A percentile compares a stretch with the other conserved stretches of the same genome.
Conservation (phyloP, 495 filamentous ascomycete species). For the Xylaria flabelliformis region DNA sequence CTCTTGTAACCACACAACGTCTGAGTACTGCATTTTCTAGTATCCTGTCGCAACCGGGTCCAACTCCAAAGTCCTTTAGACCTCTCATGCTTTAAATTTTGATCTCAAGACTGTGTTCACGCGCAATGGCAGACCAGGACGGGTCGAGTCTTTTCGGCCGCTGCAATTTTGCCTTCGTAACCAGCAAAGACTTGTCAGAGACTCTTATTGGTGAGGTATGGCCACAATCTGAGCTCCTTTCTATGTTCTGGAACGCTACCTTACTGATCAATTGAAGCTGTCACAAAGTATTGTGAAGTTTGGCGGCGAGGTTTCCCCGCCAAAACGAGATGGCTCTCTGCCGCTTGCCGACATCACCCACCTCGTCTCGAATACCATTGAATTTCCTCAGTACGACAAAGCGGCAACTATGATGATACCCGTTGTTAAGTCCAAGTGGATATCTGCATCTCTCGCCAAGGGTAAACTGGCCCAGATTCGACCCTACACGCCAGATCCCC, state of each 20-base stretch:
- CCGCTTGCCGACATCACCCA: constrained; percentile 72
- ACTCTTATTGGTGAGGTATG: constrained; percentile 52
- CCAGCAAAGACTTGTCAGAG: constrained; percentile 50
- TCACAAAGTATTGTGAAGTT: constrained; percentile 55
- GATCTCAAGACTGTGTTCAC: background rate
- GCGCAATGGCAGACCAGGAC: constrained; percentile 49
- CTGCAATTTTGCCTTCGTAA: constrained; percentile 54
- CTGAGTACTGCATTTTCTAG: constrained; percentile 6
- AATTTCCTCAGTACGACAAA: constrained; percentile 82
- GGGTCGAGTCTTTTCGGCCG: constrained; percentile 41
- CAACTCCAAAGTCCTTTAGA: background rate
- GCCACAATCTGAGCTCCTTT: background rate
- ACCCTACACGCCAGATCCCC: constrained; percentile 87
- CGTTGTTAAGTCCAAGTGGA: constrained; percentile 86
- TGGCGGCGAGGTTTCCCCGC: constrained; percentile 60
- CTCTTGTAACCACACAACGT: background rate
- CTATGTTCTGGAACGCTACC: background rate
- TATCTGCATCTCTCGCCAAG: constrained; percentile 69
- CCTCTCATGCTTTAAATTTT: constrained; percentile 12
- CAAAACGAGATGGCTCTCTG: constrained; percentile 52
- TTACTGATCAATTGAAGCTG: constrained; percentile 53
- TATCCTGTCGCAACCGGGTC: background rate
- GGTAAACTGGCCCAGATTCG: constrained; percentile 75
- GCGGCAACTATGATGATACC: constrained; percentile 75
- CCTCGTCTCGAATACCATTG: constrained; percentile 81